Conservation (phyloP, 1,284 basidiomycete species). For the Lentinula novae-zelandiae region DNA sequence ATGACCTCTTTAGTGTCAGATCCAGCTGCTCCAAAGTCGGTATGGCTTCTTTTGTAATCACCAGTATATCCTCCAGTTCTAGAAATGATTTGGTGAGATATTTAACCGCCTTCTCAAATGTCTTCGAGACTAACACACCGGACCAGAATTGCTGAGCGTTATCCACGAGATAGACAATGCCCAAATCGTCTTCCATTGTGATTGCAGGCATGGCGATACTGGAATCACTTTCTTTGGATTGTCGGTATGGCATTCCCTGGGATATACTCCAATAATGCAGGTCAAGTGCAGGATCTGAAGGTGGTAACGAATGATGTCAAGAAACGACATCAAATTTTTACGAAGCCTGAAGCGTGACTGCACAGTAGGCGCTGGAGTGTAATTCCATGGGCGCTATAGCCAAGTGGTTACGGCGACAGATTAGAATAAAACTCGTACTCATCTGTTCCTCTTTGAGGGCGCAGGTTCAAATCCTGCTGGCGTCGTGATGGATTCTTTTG, state of each 20-base stretch:
- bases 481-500: background rate
- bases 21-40: slow-evolving; percentile 75
- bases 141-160: slow-evolving; percentile 84
- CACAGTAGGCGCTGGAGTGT: too few species aligned
- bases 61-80: slow-evolving; percentile 86
- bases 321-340: background rate
- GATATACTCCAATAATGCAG: background rate
- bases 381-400: slow-evolving; percentile 36
- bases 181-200: slow-evolving; percentile 47
- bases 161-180: slow-evolving; percentile 77
- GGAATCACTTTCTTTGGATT: slow-evolving; percentile 5
- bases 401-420: slow-evolving; percentile 51
- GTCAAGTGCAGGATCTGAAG: background rate
- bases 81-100: background rate
- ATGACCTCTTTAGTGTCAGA: slow-evolving; percentile 70
- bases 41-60: slow-evolving; percentile 53
- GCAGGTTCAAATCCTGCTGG: slow-evolving; percentile 14
- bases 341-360: too few species aligned
- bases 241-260: background rate
- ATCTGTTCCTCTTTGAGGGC: slow-evolving; percentile 14
- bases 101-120: background rate
- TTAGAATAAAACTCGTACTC: slow-evolving; percentile 24
- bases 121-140: slow-evolving; percentile 43
- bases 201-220: slow-evolving; percentile 18
- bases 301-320: background rate